Evolutionary conservation across 805 yeast species (phyloP).

Genomic region (Sugiyamaella mastotermitis): DNA sequence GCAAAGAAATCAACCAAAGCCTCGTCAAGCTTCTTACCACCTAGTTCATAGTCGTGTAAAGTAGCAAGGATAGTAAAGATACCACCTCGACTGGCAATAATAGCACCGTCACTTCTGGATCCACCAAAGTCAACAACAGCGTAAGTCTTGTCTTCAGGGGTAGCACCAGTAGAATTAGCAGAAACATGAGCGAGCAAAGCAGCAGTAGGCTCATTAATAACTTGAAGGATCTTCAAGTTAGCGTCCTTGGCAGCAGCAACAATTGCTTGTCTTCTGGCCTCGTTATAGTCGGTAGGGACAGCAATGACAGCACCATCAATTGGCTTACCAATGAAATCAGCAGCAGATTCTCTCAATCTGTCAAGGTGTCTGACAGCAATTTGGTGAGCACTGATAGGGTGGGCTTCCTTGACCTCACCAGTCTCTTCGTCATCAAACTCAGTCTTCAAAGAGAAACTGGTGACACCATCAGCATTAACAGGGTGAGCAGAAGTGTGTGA

Average conservation of each 20-base stretch:
- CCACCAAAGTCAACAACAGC: constrained; percentile 98
- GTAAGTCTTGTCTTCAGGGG: constrained; percentile 59
- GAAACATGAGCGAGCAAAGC: constrained; percentile 78
- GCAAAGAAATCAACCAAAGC: constrained; percentile 79
- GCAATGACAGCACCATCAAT: constrained; percentile 82
- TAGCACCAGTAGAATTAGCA: constrained; percentile 27
- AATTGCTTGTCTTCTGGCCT: constrained; percentile 62
- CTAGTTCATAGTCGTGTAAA: constrained; percentile 71
- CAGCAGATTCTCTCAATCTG: constrained; percentile 82
- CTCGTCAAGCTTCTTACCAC: constrained; percentile 82
- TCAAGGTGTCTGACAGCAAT: constrained; percentile 76
- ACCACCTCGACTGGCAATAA: constrained; percentile 90
- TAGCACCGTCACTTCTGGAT: constrained; percentile 91
- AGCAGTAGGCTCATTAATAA: constrained; percentile 87
- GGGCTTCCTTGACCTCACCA: constrained; percentile 26
- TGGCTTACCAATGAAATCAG: constrained; percentile 78
- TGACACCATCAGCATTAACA: constrained; percentile 53
- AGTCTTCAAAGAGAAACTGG: constrained; percentile 51
- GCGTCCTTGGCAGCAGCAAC: constrained; percentile 58
- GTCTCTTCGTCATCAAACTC: constrained; percentile 40
- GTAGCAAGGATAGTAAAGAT: constrained; percentile 83
- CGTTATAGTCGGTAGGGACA: constrained; percentile 83
- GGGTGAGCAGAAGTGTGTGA: constrained; percentile 65
- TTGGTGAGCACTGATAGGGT: constrained; percentile 65
- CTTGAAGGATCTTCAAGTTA: constrained; percentile 75